A percentile compares a stretch with the other conserved stretches of the same genome.
These are phyloP conservation scores for Vickermania spadyakhi DNA, from an alignment of 208 protist species.

Conservation along the genomic window DNA sequence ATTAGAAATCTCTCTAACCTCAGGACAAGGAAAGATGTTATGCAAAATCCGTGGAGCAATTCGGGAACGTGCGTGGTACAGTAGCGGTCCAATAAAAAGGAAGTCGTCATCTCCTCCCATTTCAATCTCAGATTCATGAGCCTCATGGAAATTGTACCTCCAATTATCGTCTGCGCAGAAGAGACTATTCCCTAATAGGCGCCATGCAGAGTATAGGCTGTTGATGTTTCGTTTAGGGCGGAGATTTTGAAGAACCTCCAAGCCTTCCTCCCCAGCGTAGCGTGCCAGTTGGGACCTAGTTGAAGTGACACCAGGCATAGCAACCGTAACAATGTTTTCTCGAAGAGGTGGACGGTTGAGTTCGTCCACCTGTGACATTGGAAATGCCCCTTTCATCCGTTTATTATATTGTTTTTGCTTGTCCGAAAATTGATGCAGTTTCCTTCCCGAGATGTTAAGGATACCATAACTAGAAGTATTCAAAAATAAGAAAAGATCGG, in stretches of 20 bases:
- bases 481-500: too few relatives aligned
- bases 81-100: too few relatives aligned
- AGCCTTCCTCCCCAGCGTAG: slow-evolving; percentile 60
- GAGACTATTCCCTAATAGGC: too few relatives aligned
- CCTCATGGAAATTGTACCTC: too few relatives aligned
- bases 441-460: too few relatives aligned
- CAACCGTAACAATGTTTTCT: slow-evolving; percentile 76
- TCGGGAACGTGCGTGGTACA: slow-evolving; percentile 45
- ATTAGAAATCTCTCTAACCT: slow-evolving; percentile 69
- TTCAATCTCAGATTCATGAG: too few relatives aligned
- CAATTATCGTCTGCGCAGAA: too few relatives aligned
- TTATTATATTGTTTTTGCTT: too few relatives aligned
- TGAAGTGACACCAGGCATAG: slow-evolving; percentile 60
- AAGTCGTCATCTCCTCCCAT: too few relatives aligned
- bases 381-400: not conserved
- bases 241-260: slow-evolving; percentile 59
- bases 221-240: not conserved
- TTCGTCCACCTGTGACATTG: not conserved
- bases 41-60: slow-evolving; percentile 61
- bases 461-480: too few relatives aligned
- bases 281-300: slow-evolving; percentile 48
- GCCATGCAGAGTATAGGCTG: too few relatives aligned
- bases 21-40: slow-evolving; percentile 66
- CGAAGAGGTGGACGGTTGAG: slow-evolving; percentile 28
- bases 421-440: too few relatives aligned